phyloP scores from a whole-genome alignment of 805 yeast species.

The Kregervanrija delftensis region DNA sequence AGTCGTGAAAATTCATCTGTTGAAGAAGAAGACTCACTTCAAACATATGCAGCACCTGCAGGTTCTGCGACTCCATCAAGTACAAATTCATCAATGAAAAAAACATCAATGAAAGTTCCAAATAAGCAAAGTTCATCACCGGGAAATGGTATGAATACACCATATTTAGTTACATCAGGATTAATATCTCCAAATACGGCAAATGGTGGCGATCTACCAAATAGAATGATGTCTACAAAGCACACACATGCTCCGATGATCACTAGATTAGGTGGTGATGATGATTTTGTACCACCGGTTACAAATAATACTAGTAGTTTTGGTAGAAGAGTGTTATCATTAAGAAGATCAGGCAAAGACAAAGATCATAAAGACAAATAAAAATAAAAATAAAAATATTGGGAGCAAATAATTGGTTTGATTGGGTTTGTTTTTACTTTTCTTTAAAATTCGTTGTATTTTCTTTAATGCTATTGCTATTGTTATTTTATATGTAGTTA shows the following conservation, averaged over 20 bases:
- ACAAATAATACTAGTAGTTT: neutral
- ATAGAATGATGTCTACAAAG: slow-evolving; percentile 13
- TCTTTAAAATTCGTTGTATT: too few relatives aligned
- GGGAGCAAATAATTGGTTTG: too few relatives aligned
- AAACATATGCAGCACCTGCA: neutral
- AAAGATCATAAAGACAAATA: neutral
- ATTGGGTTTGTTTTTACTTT: too few relatives aligned
- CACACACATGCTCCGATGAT: slow-evolving; percentile 24
- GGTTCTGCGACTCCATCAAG: slow-evolving; percentile 26
- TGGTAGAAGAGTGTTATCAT: slow-evolving; percentile 17
- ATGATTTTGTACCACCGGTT: slow-evolving; percentile 6
- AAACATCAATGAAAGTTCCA: slow-evolving; percentile 27
- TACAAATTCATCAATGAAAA: slow-evolving; percentile 13
- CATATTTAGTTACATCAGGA: slow-evolving; percentile 62
- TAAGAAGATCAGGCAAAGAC: slow-evolving; percentile 10
- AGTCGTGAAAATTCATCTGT: slow-evolving; percentile 2
- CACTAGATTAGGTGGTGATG: slow-evolving; percentile 21
- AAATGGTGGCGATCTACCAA: slow-evolving; percentile 7
- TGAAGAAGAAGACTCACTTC: slow-evolving; percentile 14
- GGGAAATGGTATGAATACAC: slow-evolving; percentile 53
- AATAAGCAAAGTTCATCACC: slow-evolving; percentile 19
- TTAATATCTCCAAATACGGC: slow-evolving; percentile 41
- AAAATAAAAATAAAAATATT: too few relatives aligned
- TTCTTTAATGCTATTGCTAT: too few relatives aligned
- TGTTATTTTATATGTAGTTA: too few relatives aligned